These are phyloP conservation scores for Wallacemonas sp. DNA, from an alignment of 208 protist genomes.

Conservation along the genomic window DNA sequence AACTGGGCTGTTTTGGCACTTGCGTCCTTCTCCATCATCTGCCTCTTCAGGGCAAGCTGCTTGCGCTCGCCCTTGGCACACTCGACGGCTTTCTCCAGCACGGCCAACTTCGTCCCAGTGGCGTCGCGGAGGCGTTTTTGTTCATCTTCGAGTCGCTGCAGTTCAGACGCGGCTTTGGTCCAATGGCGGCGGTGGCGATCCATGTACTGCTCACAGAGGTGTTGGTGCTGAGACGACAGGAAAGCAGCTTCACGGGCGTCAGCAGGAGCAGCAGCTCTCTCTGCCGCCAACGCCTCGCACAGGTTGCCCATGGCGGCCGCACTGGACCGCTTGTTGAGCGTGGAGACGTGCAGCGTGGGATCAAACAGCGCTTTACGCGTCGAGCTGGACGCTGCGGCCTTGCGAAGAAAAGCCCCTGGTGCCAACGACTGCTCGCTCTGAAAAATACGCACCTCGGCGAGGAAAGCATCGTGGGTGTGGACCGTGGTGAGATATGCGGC, in stretches of 20 bases:
- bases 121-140: constrained; percentile 1
- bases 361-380: constrained; percentile 20
- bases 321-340: constrained; percentile 10
- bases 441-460: constrained; percentile 56
- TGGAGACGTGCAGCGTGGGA: constrained; percentile 10
- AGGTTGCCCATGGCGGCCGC: constrained; percentile 22
- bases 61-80: background rate
- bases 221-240: constrained; percentile 3
- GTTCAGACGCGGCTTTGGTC: background rate
- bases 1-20: background rate
- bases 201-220: constrained; percentile 18
- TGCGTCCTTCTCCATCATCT: background rate
- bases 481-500: constrained; percentile 37
- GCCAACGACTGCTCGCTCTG: constrained; percentile 21
- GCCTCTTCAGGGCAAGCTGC: background rate
- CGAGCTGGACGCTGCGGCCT: background rate
- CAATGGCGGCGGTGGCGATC: constrained; percentile 5
- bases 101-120: background rate
- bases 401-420: constrained; percentile 14
- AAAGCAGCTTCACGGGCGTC: constrained; percentile 15
- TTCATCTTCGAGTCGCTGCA: background rate
- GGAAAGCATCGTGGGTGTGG: constrained; percentile 37
- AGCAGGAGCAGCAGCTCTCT: background rate
- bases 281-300: constrained; percentile 27
- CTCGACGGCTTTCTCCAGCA: background rate